phyloP scores from a whole-genome alignment of 2,329 filamentous ascomycete genomes.

The Aspergillus nomiae region DNA sequence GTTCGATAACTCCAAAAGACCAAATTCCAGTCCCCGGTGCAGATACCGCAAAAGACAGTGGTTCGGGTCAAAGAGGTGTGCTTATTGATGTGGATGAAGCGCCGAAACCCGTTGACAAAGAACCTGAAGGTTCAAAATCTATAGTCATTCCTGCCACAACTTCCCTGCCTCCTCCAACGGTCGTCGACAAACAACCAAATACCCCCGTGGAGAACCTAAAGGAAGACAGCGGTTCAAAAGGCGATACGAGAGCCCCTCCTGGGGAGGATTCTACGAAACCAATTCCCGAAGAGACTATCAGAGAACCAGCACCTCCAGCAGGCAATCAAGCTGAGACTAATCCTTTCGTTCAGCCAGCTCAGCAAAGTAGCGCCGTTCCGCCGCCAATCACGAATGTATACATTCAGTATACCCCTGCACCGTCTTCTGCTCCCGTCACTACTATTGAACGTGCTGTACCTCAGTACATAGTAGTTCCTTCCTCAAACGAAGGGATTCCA shows the following conservation, averaged over 20 bases:
- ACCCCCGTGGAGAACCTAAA: not conserved
- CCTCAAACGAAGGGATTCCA: constrained; percentile 52
- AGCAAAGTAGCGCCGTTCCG: not conserved
- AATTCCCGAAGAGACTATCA: not conserved
- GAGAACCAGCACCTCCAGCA: constrained; percentile 4
- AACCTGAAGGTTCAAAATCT: not conserved
- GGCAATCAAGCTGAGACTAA: constrained; percentile 7
- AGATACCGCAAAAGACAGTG: not conserved
- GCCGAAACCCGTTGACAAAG: constrained; percentile 3
- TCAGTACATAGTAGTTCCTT: constrained; percentile 61
- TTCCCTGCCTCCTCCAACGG: not conserved
- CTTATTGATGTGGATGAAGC: constrained; percentile 26
- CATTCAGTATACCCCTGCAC: constrained; percentile 24
- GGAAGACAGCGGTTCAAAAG: not conserved
- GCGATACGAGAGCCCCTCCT: not conserved
- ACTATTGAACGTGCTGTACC: constrained; percentile 26
- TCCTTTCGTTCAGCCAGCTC: constrained; percentile 15
- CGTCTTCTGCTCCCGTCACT: constrained; percentile 61
- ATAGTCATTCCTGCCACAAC: not conserved
- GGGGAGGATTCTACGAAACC: not conserved
- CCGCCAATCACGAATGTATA: constrained; percentile 11
- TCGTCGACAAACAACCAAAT: not conserved
- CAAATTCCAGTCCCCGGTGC: constrained; percentile 18
- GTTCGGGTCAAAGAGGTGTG: constrained; percentile 4
- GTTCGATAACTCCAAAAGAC: constrained; percentile 36